Evolutionary conservation across 108 stramenopile species (phyloP).

Genomic region (Nitzschia inconspicua): DNA sequence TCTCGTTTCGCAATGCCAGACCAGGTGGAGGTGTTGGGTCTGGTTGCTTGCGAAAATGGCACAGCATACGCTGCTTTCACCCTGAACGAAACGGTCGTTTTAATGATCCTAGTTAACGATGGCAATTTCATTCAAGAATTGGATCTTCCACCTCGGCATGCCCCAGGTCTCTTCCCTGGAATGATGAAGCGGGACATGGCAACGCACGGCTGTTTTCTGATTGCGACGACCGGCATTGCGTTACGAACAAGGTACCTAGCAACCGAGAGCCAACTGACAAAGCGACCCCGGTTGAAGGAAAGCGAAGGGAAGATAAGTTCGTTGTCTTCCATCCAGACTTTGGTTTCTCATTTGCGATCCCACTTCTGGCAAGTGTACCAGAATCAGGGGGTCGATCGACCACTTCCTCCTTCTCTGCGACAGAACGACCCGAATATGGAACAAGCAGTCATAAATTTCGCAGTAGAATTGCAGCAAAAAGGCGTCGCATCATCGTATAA

Average conservation of each 20-base stretch:
- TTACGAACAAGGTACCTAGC: conserved; percentile 24
- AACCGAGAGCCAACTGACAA: neutral
- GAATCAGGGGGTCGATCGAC: conserved; percentile 13
- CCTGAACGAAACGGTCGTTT: conserved; percentile 8
- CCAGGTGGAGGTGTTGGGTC: conserved; percentile 14
- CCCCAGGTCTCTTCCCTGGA: conserved; percentile 22
- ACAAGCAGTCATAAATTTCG: conserved; percentile 26
- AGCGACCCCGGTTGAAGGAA: neutral
- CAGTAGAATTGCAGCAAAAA: conserved; percentile 38
- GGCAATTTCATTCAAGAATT: conserved; percentile 36
- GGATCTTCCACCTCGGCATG: conserved; percentile 26
- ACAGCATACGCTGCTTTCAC: conserved; percentile 34
- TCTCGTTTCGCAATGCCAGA: conserved; percentile 27
- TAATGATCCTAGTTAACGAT: conserved; percentile 26
- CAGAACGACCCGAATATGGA: conserved; percentile 24
- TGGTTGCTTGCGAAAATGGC: conserved; percentile 17
- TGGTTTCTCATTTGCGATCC: conserved; percentile 31
- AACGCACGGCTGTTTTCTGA: conserved; percentile 32
- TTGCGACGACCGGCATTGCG: conserved; percentile 26
- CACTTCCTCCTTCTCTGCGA: conserved; percentile 30
- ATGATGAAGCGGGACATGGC: conserved; percentile 32
- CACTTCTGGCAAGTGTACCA: conserved; percentile 44
- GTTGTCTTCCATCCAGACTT: neutral
- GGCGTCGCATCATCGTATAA: conserved; percentile 24
- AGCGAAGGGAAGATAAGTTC: conserved; percentile 1